Evolutionary conservation across 768 basidiomycete genomes (phyloP).

Genomic region (Daedalea quercina): DNA sequence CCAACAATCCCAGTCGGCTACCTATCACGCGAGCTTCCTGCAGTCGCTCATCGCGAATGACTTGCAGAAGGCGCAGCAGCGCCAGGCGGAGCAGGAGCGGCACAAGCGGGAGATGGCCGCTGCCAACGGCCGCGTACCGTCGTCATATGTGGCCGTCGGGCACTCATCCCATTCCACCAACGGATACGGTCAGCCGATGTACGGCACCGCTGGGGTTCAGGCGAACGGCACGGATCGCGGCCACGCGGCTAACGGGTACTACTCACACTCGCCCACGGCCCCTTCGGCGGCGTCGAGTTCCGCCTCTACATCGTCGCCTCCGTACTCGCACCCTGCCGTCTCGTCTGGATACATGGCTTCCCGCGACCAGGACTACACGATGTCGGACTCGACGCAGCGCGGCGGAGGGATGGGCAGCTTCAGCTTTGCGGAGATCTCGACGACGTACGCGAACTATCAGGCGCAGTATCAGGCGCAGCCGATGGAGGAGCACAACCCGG

Average conservation of each 20-base stretch:
- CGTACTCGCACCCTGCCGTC: background rate
- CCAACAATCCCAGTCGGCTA: conserved; percentile 52
- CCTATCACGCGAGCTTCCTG: conserved; percentile 75
- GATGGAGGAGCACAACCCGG: conserved; percentile 46
- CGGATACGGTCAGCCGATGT: no score
- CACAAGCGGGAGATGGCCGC: background rate
- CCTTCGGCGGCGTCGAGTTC: background rate
- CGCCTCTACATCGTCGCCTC: background rate
- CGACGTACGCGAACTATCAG: background rate
- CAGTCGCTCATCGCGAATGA: conserved; percentile 62
- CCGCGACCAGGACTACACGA: background rate
- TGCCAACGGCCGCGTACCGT: background rate
- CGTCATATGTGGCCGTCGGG: background rate
- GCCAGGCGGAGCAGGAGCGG: conserved; percentile 2
- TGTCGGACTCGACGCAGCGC: background rate
- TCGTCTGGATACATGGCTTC: background rate
- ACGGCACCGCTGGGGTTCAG: background rate
- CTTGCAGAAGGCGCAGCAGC: conserved; percentile 44
- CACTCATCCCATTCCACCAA: background rate
- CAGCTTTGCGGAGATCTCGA: background rate
- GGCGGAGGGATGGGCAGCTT: background rate
- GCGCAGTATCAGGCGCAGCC: conserved; percentile 7
- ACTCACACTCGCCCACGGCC: background rate
- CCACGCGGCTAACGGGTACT: background rate
- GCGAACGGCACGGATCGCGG: background rate